phyloP scores from a whole-genome alignment of 805 yeast genomes.

The Isabelozyma rhagii region DNA sequence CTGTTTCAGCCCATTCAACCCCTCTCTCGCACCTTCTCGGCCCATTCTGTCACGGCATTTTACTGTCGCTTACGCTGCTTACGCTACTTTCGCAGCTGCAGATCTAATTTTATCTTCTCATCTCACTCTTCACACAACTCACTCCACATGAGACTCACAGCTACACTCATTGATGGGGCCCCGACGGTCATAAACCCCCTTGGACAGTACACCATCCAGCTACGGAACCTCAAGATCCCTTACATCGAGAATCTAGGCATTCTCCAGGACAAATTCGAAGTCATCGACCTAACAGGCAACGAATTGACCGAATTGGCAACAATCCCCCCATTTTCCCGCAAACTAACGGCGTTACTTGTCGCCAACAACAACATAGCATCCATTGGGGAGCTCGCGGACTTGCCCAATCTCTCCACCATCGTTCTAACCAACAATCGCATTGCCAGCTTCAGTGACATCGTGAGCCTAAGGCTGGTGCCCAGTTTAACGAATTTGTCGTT shows the following conservation, averaged over 20 bases:
- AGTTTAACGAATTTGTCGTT: slow-evolving; percentile 49
- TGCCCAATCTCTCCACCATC: slow-evolving; percentile 51
- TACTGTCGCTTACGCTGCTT: neutral
- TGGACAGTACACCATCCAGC: slow-evolving; percentile 30
- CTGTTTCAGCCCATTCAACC: too few relatives aligned
- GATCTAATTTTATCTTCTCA: neutral
- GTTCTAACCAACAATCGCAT: slow-evolving; percentile 54
- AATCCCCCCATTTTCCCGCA: slow-evolving; percentile 40
- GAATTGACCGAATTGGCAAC: slow-evolving; percentile 54
- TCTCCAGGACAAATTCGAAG: slow-evolving; percentile 37
- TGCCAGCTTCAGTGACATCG: slow-evolving; percentile 40
- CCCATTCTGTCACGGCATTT: too few relatives aligned
- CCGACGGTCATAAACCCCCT: slow-evolving; percentile 32
- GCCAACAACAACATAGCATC: slow-evolving; percentile 58
- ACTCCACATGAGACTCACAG: slow-evolving; percentile 32
- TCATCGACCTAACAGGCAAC: slow-evolving; percentile 75
- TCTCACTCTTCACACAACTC: too few relatives aligned
- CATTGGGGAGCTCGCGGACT: slow-evolving; percentile 24
- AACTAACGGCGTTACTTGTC: slow-evolving; percentile 51
- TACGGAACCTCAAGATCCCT: slow-evolving; percentile 30
- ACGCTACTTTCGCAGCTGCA: neutral
- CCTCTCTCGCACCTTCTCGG: too few relatives aligned
- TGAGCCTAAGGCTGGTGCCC: slow-evolving; percentile 34
- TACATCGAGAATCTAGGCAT: slow-evolving; percentile 34
- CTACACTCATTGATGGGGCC: slow-evolving; percentile 26